Evolutionary conservation across 1,139 yeast genomes (phyloP).

Genomic region (Yueomyces sp.): DNA sequence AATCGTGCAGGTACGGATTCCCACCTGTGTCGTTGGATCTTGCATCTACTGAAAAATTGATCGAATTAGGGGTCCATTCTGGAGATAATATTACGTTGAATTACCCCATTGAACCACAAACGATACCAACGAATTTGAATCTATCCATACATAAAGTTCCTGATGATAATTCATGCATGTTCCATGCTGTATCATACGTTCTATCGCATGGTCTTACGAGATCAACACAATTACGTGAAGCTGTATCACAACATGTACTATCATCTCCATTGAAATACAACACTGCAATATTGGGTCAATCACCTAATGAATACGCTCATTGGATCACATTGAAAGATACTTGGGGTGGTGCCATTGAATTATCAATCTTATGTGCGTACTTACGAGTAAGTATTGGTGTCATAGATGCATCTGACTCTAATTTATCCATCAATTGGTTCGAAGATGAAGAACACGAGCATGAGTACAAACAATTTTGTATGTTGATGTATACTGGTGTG

Average conservation of each 20-base stretch:
- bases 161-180: slow-evolving; percentile 73
- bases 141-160: slow-evolving; percentile 43
- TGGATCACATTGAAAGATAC: slow-evolving; percentile 55
- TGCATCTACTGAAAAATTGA: slow-evolving; percentile 11
- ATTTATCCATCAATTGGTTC: slow-evolving; percentile 45
- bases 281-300: slow-evolving; percentile 48
- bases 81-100: slow-evolving; percentile 4
- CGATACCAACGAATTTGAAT: background rate
- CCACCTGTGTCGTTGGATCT: slow-evolving; percentile 39
- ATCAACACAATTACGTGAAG: slow-evolving; percentile 12
- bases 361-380: slow-evolving; percentile 48
- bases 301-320: slow-evolving; percentile 35
- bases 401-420: slow-evolving; percentile 53
- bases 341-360: slow-evolving; percentile 85
- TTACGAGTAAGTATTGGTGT: slow-evolving; percentile 45
- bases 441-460: slow-evolving; percentile 25
- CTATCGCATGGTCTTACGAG: slow-evolving; percentile 26
- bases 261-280: slow-evolving; percentile 36
- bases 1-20: slow-evolving; percentile 38
- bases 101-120: background rate
- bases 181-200: slow-evolving; percentile 54
- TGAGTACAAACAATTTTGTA: slow-evolving; percentile 28
- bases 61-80: slow-evolving; percentile 14
- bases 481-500: slow-evolving; percentile 56
- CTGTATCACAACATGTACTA: slow-evolving; percentile 26